phyloP scores from a whole-genome alignment of 257 asterid species.

The Oldenlandia corymbosa region DNA sequence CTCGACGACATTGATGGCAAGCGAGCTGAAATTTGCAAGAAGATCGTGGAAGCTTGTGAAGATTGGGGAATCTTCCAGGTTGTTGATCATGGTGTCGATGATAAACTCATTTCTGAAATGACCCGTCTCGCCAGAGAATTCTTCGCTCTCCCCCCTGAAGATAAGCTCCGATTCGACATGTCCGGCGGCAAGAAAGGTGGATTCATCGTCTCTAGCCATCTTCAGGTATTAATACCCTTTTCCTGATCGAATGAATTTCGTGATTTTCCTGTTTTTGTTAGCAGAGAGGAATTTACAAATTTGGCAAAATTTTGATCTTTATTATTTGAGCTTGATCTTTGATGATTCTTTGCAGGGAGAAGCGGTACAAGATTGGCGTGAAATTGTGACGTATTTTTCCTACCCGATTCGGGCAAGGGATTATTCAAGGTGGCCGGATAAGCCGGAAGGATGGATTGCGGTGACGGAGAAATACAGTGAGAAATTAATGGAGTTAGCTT shows the following conservation, averaged over 20 bases:
- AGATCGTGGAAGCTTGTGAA: slow-evolving; percentile 68
- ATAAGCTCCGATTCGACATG: slow-evolving; percentile 74
- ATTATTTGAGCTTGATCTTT: background rate
- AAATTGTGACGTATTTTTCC: slow-evolving; percentile 70
- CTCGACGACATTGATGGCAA: slow-evolving; percentile 26
- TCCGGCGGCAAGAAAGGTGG: slow-evolving; percentile 85
- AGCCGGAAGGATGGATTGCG: slow-evolving; percentile 64
- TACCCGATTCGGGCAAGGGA: slow-evolving; percentile 64
- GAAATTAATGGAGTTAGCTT: slow-evolving; percentile 50
- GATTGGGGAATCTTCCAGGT: slow-evolving; percentile 93
- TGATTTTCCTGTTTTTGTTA: too few relatives aligned
- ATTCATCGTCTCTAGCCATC: slow-evolving; percentile 75
- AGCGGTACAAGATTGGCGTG: slow-evolving; percentile 85
- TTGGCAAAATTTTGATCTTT: too few relatives aligned
- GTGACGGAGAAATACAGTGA: slow-evolving; percentile 53
- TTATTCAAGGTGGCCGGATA: slow-evolving; percentile 79
- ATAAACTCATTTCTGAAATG: slow-evolving; percentile 40
- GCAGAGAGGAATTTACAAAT: too few relatives aligned
- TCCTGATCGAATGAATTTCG: background rate
- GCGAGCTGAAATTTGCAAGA: slow-evolving; percentile 45
- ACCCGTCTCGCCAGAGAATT: slow-evolving; percentile 44
- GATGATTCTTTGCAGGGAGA: slow-evolving; percentile 50
- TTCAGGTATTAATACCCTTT: slow-evolving; percentile 39
- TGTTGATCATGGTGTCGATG: slow-evolving; percentile 64
- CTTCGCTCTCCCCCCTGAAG: slow-evolving; percentile 48